phyloP scores from a whole-genome alignment of 257 asterid species.

The Solanum raphanifolium region DNA sequence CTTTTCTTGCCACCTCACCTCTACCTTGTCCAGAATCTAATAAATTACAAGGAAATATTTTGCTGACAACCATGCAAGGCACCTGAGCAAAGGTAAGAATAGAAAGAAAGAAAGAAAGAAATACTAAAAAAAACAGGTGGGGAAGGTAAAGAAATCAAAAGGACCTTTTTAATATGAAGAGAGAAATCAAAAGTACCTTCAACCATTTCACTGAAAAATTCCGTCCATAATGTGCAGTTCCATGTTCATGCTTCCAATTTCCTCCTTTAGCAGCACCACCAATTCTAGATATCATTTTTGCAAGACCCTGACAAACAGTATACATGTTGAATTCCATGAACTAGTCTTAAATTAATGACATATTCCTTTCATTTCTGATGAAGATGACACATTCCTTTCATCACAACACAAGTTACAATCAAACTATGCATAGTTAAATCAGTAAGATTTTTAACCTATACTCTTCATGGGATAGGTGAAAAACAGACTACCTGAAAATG shows the following conservation, averaged over 20 bases:
- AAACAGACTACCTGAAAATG: slow-evolving; percentile 73
- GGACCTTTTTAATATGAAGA: neutral
- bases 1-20: neutral
- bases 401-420: neutral
- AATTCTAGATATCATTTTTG: slow-evolving; percentile 88
- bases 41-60: neutral
- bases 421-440: neutral
- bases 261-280: slow-evolving; percentile 88
- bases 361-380: neutral
- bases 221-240: slow-evolving; percentile 95
- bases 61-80: neutral
- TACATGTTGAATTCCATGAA: neutral
- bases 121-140: neutral
- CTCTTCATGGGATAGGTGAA: neutral
- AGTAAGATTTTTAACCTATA: neutral
- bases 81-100: neutral
- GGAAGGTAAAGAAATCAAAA: neutral
- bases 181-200: slow-evolving; percentile 43
- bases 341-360: neutral
- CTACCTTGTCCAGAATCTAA: neutral
- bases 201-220: slow-evolving; percentile 90
- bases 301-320: slow-evolving; percentile 61
- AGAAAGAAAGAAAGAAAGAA: neutral
- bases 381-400: neutral
- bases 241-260: slow-evolving; percentile 95